phyloP scores from a whole-genome alignment of 176 grass and related monocot genomes.

The Carex littledalei region DNA sequence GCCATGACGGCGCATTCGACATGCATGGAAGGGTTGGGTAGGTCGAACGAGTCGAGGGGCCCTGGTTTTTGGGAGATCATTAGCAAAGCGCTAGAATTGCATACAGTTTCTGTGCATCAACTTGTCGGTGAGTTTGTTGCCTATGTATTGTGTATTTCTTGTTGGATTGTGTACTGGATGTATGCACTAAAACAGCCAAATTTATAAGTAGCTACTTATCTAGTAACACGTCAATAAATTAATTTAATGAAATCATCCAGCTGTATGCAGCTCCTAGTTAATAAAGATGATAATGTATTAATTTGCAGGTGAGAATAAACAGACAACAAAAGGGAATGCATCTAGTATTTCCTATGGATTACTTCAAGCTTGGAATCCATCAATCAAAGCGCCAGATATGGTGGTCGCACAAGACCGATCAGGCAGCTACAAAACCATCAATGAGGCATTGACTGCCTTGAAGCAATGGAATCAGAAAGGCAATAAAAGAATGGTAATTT shows the following conservation, averaged over 20 bases:
- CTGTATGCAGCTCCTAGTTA: too few species aligned
- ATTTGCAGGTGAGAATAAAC: not conserved
- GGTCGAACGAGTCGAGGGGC: not conserved
- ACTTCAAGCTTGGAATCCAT: not conserved
- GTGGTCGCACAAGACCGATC: conserved; percentile 28
- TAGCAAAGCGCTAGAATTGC: not conserved
- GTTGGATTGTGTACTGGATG: too few species aligned
- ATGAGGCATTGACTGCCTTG: conserved; percentile 15
- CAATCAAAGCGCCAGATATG: not conserved
- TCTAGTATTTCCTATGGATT: not conserved
- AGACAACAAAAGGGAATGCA: not conserved
- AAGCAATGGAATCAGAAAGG: not conserved
- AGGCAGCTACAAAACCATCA: conserved; percentile 32
- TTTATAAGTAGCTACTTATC: too few species aligned
- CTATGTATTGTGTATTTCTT: not conserved
- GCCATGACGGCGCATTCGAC: conserved; percentile 16
- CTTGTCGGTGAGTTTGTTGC: not conserved
- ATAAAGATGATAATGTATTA: not conserved
- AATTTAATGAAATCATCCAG: too few species aligned
- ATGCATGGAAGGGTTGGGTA: conserved; percentile 7
- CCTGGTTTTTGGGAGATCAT: not conserved
- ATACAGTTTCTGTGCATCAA: not conserved
- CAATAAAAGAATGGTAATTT: not conserved
- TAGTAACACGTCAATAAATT: too few species aligned
- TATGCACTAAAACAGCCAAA: too few species aligned